A percentile compares a stretch with the other conserved stretches of the same genome.
Conservation (phyloP, 805 yeast species). For the Starmera amethionina region DNA sequence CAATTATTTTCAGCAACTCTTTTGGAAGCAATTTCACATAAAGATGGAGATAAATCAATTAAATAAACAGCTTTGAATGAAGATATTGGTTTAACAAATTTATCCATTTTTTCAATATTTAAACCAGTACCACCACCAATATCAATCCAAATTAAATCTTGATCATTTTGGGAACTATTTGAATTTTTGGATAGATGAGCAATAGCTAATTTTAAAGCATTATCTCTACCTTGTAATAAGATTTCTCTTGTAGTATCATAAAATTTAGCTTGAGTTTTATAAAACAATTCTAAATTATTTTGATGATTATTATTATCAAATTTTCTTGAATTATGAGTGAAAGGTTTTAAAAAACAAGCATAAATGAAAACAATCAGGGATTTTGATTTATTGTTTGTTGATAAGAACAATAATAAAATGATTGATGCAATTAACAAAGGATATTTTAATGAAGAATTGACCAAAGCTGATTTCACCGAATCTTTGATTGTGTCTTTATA, state of each 20-base stretch:
- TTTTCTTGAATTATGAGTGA: conserved; percentile 15
- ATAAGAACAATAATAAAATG: not conserved
- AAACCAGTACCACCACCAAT: conserved; percentile 86
- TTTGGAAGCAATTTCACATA: conserved; percentile 60
- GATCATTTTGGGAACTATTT: conserved; percentile 21
- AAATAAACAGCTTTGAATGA: conserved; percentile 59
- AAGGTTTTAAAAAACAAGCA: conserved; percentile 26
- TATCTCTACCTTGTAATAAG: conserved; percentile 62
- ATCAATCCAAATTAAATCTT: conserved; percentile 55
- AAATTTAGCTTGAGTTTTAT: conserved; percentile 66
- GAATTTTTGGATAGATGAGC: conserved; percentile 34
- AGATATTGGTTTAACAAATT: conserved; percentile 25
- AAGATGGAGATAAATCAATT: conserved; percentile 68
- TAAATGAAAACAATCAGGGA: conserved; percentile 19
- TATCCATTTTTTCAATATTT: conserved; percentile 70
- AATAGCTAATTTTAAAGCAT: conserved; percentile 48
- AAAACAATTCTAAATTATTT: conserved; percentile 45
- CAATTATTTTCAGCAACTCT: conserved; percentile 41
- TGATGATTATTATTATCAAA: conserved; percentile 19
- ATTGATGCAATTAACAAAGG: no score
- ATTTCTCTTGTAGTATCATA: conserved; percentile 64
- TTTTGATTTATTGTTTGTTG: conserved; percentile 10
- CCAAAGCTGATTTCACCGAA: no score
- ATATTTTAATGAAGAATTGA: no score
- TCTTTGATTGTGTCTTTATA: not conserved